Base-by-base conservation (phyloP, 495 filamentous ascomycete genomes). In the Neurospora africana region DNA sequence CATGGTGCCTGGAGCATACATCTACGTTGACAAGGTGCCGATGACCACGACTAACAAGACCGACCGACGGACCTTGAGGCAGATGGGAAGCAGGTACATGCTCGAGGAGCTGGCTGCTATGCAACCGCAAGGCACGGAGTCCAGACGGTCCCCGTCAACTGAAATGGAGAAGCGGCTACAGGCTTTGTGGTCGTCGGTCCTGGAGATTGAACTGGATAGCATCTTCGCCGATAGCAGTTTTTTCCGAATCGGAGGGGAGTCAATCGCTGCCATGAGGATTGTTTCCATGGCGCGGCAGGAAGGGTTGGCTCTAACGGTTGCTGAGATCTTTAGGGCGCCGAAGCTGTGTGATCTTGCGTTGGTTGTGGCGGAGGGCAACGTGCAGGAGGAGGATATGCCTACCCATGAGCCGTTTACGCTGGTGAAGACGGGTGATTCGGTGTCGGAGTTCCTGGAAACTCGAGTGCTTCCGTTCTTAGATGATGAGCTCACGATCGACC, bases 231-330 rank as follows among this genome's bases (percentile, higher is more conserved):
- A 87, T 27, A 84, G 89, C 74, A 87, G 84, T 73, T 92, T 93
- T 78, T 82, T 92, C 72, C 82, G 81, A 5, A 81, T 91, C 15
- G 90, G 91, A 17, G 91, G 91, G 40, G 91, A 93, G 75, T 91
- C 89, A 0, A 88, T 93, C 70, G 86, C 86, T 10, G 90, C 90
- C 0, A 92, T 93, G 85, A 87, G 86, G 72, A 81, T 92, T 61
- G 90, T 88, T n/a, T 84, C 87, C 10, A 84, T 84, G 68, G 85
- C 86, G 35, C 86, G 82, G 38, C 75, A 73, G 5, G 80, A 83
- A 27, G 86, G 85, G 1, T 58, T 89, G 23, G 78, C 80, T 30
- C 76, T 92, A 40, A 86, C 86, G 1, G 88, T 90, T 5, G 84
- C 85, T 1, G 76, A 78, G 37, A 78, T 87, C 11, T 89, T 90